phyloP scores from a whole-genome alignment of 2,329 filamentous ascomycete genomes.

The Sporothrix mexicana region DNA sequence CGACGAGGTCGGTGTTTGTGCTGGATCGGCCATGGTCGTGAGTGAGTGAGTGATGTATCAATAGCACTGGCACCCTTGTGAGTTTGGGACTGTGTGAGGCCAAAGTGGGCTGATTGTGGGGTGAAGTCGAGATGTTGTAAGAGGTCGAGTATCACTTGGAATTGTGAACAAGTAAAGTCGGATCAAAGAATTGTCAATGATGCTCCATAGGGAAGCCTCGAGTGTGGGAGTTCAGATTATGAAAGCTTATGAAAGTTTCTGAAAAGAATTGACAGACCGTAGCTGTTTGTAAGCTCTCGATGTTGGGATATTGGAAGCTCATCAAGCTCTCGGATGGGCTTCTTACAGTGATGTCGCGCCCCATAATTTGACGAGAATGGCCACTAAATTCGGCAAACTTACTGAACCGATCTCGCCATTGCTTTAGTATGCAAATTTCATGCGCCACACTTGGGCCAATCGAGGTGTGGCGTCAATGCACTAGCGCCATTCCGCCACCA shows the following conservation, averaged over 20 bases:
- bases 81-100: background rate
- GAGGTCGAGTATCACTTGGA: too few species aligned
- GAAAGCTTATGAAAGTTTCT: background rate
- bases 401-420: too few species aligned
- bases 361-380: background rate
- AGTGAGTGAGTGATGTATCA: background rate
- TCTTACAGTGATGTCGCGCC: background rate
- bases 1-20: background rate
- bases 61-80: too few species aligned
- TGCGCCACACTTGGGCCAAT: background rate
- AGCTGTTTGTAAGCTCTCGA: background rate
- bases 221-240: background rate
- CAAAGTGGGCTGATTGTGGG: background rate
- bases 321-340: background rate
- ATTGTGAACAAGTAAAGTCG: too few species aligned
- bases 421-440: too few species aligned
- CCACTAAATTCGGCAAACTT: background rate
- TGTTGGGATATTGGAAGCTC: background rate
- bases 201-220: background rate
- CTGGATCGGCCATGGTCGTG: constrained; percentile 16
- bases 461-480: background rate
- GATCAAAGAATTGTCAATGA: too few species aligned
- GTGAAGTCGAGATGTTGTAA: background rate
- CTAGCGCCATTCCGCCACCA: constrained; percentile 18
- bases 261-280: background rate